Conservation (phyloP, 2,329 filamentous ascomycete genomes). For the Mycosphaerelloides madeirae region DNA sequence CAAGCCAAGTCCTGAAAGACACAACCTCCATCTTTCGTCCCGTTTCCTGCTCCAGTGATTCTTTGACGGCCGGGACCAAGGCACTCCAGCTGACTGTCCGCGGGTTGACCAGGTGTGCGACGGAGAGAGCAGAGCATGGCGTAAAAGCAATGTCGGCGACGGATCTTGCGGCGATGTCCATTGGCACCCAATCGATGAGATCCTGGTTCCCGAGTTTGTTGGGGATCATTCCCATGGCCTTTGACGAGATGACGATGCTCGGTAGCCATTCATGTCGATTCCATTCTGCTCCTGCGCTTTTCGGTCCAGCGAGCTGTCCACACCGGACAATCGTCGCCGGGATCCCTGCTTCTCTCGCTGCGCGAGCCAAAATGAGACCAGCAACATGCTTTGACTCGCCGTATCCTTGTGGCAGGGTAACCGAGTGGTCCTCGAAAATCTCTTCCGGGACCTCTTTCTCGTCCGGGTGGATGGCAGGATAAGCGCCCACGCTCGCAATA, state of each 20-base stretch:
- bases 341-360: constrained; percentile 25
- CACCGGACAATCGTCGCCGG: constrained; percentile 22
- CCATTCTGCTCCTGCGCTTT: constrained; percentile 27
- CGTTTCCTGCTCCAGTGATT: constrained; percentile 12
- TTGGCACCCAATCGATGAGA: constrained; percentile 43
- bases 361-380: constrained; percentile 28
- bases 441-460: constrained; percentile 30
- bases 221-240: constrained; percentile 36
- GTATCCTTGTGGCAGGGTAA: constrained; percentile 34
- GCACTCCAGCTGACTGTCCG: constrained; percentile 20
- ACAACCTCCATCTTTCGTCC: constrained; percentile 16
- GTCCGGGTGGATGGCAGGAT: constrained; percentile 11
- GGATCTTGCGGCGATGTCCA: constrained; percentile 37
- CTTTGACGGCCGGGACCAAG: constrained; percentile 20
- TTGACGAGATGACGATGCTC: constrained; percentile 39
- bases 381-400: constrained; percentile 37
- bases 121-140: constrained; percentile 13
- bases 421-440: constrained; percentile 24
- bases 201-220: constrained; percentile 32
- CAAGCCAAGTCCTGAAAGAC: constrained; percentile 24
- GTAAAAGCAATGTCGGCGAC: constrained; percentile 18
- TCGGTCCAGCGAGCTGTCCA: constrained; percentile 28
- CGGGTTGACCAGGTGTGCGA: constrained; percentile 30
- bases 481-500: constrained; percentile 34
- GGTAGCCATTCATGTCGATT: constrained; percentile 42